Conservation (phyloP, 2,329 filamentous ascomycete genomes). For the Nemania diffusa region DNA sequence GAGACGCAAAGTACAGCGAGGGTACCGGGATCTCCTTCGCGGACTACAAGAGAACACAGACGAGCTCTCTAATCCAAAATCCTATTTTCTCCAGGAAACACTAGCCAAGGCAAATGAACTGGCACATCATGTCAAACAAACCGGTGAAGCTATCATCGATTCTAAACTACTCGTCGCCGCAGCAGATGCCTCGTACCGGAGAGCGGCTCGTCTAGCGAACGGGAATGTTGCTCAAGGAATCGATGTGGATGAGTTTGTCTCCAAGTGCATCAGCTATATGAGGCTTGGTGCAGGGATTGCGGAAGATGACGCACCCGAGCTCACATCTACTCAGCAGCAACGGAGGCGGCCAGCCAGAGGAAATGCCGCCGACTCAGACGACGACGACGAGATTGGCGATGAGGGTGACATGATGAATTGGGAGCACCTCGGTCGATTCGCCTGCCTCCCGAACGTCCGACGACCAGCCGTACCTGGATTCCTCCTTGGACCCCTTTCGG, state of each 20-base stretch:
- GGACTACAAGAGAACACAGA: conserved; percentile 72
- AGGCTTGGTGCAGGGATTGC: conserved; percentile 68
- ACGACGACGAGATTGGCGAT: conserved; percentile 73
- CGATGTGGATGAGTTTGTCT: conserved; percentile 91
- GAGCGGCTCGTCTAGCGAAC: conserved; percentile 77
- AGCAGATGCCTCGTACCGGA: conserved; percentile 82
- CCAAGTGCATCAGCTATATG: conserved; percentile 92
- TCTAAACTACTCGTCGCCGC: conserved; percentile 84
- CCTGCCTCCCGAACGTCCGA: conserved; percentile 76
- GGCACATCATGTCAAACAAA: conserved; percentile 80
- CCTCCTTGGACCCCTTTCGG: conserved; percentile 85
- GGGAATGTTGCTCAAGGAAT: conserved; percentile 79
- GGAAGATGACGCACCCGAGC: conserved; percentile 61
- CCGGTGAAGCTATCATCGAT: conserved; percentile 89
- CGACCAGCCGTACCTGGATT: conserved; percentile 85
- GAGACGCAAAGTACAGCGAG: conserved; percentile 75
- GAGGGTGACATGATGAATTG: conserved; percentile 85
- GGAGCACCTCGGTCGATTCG: conserved; percentile 81
- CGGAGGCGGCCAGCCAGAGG: conserved; percentile 51
- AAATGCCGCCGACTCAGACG: conserved; percentile 64
- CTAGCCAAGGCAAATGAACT: conserved; percentile 73
- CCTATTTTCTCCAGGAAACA: conserved; percentile 71
- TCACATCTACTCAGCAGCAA: conserved; percentile 61
- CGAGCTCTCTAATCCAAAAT: conserved; percentile 74
- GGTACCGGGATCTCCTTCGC: conserved; percentile 74